Conservation (phyloP, 345 rosid species). For the Heritiera littoralis region DNA sequence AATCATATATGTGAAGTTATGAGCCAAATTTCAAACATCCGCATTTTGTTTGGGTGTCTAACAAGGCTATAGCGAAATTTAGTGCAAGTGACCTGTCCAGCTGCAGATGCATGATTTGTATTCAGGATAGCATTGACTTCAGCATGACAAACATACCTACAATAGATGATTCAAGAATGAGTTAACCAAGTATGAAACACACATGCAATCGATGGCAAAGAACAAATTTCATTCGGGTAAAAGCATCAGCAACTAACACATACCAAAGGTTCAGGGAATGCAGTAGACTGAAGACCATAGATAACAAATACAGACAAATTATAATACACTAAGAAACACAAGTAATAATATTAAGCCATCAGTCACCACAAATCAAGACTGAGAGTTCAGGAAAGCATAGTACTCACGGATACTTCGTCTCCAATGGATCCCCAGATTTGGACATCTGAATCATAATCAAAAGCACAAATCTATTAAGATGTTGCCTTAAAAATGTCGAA, state of each 20-base stretch:
- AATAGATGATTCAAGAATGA: slow-evolving; percentile 19
- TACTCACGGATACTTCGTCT: slow-evolving; percentile 91
- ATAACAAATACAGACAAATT: background rate
- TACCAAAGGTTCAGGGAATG: slow-evolving; percentile 18
- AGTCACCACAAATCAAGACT: slow-evolving; percentile 10
- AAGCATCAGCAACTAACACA: background rate
- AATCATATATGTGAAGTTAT: background rate
- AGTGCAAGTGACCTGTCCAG: slow-evolving; percentile 60
- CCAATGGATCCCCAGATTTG: slow-evolving; percentile 66
- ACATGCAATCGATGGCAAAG: background rate
- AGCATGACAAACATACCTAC: slow-evolving; percentile 95
- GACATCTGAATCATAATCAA: slow-evolving; percentile 63
- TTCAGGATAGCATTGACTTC: slow-evolving; percentile 96
- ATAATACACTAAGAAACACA: background rate
- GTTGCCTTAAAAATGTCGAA: slow-evolving; percentile 4
- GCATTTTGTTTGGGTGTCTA: background rate
- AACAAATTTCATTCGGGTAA: background rate
- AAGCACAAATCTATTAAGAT: slow-evolving; percentile 8
- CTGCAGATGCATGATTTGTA: slow-evolving; percentile 90
- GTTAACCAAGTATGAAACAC: background rate
- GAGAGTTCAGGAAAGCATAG: background rate
- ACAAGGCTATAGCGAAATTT: background rate
- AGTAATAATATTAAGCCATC: background rate
- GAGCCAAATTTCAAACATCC: background rate
- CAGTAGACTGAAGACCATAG: slow-evolving; percentile 3